phyloP scores from a whole-genome alignment of 345 rosid genomes.

The Gossypium sturtianum region DNA sequence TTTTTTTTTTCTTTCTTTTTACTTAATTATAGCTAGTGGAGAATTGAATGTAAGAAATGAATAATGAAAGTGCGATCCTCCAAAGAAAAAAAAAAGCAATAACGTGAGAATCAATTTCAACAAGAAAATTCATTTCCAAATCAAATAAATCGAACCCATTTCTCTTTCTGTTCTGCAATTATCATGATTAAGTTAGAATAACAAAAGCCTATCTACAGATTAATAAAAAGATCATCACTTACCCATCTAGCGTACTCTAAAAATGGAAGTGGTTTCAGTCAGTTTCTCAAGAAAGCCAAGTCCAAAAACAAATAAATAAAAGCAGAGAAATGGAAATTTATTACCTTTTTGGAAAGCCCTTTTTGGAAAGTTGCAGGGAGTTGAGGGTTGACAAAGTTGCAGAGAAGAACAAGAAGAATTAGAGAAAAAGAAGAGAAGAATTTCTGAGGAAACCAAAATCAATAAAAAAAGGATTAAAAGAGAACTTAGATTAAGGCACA shows the following conservation, averaged over 20 bases:
- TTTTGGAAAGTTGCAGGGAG: neutral
- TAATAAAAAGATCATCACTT: neutral
- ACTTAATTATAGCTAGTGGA: neutral
- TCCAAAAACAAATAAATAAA: neutral
- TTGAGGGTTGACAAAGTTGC: neutral
- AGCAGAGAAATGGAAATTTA: neutral
- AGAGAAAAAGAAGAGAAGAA: neutral
- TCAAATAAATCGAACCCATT: neutral
- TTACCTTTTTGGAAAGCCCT: conserved; percentile 3
- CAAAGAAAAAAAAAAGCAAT: neutral
- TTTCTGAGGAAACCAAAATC: neutral
- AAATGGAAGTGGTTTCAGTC: neutral
- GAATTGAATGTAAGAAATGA: neutral
- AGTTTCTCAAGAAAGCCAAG: neutral
- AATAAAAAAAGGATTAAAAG: neutral
- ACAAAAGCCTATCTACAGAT: neutral
- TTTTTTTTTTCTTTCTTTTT: neutral
- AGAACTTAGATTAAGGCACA: neutral
- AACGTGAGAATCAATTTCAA: neutral
- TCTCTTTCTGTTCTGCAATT: neutral
- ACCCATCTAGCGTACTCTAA: neutral
- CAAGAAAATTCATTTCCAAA: neutral
- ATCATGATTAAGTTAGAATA: neutral
- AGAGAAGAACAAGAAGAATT: neutral
- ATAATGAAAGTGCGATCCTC: neutral